Evolutionary conservation across 2,329 filamentous ascomycete species (phyloP), one percentile per base, ranked within the genome.

Genomic region (Alternaria brassicae): DNA sequence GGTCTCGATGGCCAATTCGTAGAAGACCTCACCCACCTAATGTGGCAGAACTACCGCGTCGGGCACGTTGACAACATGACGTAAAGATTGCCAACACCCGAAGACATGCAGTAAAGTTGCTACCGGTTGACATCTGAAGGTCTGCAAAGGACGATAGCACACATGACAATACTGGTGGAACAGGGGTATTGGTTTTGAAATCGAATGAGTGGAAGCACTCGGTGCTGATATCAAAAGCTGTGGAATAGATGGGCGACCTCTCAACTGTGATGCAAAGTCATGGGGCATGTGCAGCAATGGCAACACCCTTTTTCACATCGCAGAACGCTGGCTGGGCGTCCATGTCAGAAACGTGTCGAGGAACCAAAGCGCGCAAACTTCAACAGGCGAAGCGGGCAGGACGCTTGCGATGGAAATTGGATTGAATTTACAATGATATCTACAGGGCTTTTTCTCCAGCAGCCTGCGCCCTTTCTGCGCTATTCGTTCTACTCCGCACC

Each of bases 271-370:
- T 71, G 75, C 53, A 71, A 72, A 21, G 71, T 80, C 58, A 80
- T 80, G 55, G 72, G 76, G 4, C 80, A 79, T 58, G 70, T 69
- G 0, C 66, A 76, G 70, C 21, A 73, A 75, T 30, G 78, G 77
- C 42, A 77, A 79, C 55, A 56, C 80, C n/a, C 68, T 76, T 8
- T 76, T 80, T 23, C 78, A 80, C 64, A 69, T 80, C 49, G 78
- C 77, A 0, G 78, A 78, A 17, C 80, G 78, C 62, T 79, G 77
- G 78, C 30, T 32, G 30, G 30, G 76, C 78, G 70, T 44, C 66
- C 70, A 56, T 80, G 78, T 54, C 61, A 66, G 39, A 48, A 71
- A 47, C 70, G 71, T 64, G 79, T 78, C 64, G 67, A 74, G 23
- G 69, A 3, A 27, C 25, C 21, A 72, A 62, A 60, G 72, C 64